Evolutionary conservation across 331 rosid species (phyloP).

Genomic region (Prunus yedoensis): DNA sequence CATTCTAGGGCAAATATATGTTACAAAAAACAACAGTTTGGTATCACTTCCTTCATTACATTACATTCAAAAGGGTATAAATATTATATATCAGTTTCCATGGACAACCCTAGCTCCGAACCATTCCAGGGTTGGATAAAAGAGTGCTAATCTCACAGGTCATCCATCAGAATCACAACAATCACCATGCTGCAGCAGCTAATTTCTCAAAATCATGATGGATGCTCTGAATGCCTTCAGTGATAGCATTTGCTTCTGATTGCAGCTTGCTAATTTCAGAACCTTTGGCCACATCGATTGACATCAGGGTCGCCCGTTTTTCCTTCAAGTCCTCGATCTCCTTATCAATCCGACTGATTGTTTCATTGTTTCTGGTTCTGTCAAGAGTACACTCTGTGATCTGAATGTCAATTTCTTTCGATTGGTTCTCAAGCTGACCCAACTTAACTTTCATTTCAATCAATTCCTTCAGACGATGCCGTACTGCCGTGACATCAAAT

Average conservation of each 20-base stretch:
- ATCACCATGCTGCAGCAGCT: constrained; percentile 3
- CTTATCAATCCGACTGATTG: constrained; percentile 2
- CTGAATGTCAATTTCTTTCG: constrained; percentile 4
- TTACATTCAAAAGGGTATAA: neutral
- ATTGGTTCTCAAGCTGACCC: constrained; percentile 1
- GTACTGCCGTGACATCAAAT: constrained; percentile 18
- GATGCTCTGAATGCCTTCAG: constrained; percentile 5
- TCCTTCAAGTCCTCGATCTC: constrained; percentile 18
- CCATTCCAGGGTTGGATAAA: neutral
- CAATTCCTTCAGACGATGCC: neutral
- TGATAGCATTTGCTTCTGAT: constrained; percentile 3
- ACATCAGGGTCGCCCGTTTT: neutral
- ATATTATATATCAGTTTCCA: neutral
- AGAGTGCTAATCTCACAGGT: neutral
- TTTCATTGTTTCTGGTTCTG: neutral
- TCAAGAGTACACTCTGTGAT: neutral
- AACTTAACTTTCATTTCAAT: constrained; percentile 3
- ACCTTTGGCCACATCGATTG: neutral
- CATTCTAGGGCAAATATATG: neutral
- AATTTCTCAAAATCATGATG: neutral
- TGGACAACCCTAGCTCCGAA: neutral
- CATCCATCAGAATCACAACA: neutral
- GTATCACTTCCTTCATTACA: neutral
- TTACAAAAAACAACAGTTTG: neutral
- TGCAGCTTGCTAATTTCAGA: constrained; percentile 2